phyloP scores from a whole-genome alignment of 2,329 filamentous ascomycete species.

The Neonectria sp. region DNA sequence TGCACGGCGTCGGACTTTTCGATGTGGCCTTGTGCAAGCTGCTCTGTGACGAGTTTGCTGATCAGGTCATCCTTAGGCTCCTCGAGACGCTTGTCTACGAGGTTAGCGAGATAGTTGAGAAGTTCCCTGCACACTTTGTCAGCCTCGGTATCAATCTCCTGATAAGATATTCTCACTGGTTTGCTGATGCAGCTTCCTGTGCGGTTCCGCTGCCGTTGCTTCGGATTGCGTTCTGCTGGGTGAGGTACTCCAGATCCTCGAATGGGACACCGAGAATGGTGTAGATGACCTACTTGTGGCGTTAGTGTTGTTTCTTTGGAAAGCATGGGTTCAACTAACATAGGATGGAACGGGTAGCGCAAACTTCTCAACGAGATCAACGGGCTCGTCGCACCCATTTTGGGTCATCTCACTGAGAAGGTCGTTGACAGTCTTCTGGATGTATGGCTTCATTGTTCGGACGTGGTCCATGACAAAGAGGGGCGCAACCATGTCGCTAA shows the following conservation, averaged over 20 bases:
- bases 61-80: conserved; percentile 62
- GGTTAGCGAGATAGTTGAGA: conserved; percentile 59
- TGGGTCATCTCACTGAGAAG: conserved; percentile 58
- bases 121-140: conserved; percentile 51
- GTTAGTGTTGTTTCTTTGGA: conserved; percentile 44
- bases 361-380: conserved; percentile 64
- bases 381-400: conserved; percentile 54
- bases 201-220: conserved; percentile 64
- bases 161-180: conserved; percentile 49
- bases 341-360: conserved; percentile 64
- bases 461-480: conserved; percentile 59
- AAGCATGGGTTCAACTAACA: conserved; percentile 45
- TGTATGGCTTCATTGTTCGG: conserved; percentile 59
- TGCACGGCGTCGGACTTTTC: conserved; percentile 60
- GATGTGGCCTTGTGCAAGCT: conserved; percentile 57
- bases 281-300: conserved; percentile 60
- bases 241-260: conserved; percentile 62
- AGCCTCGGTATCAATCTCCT: neutral
- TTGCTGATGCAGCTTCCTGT: conserved; percentile 61
- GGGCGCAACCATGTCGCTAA: conserved; percentile 61
- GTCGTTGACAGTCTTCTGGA: conserved; percentile 61
- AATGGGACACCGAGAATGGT: conserved; percentile 65
- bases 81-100: conserved; percentile 58
- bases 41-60: conserved; percentile 59
- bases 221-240: conserved; percentile 62